These are phyloP conservation scores for Dothistroma pini DNA, from an alignment of 2,329 filamentous ascomycete species.

Conservation along the genomic window DNA sequence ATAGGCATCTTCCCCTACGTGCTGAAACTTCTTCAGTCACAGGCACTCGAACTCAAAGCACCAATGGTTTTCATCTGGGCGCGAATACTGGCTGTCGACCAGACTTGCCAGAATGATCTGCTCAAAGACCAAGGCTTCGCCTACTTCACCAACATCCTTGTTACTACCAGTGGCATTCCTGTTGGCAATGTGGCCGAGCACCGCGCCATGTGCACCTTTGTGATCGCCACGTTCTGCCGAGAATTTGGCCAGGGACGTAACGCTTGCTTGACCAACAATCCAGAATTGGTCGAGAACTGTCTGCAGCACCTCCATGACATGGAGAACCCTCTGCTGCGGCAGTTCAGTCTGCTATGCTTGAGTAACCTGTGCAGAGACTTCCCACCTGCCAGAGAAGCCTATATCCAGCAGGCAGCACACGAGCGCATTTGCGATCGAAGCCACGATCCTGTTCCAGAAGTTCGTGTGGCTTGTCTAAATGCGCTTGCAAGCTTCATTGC, in stretches of 20 bases:
- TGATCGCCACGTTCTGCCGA: conserved; percentile 95
- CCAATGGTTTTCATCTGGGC: conserved; percentile 99
- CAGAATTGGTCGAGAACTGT: conserved; percentile 86
- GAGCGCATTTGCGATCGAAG: conserved; percentile 74
- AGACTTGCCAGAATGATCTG: conserved; percentile 87
- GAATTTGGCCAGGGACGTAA: conserved; percentile 87
- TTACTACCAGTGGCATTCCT: conserved; percentile 67
- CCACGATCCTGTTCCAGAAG: conserved; percentile 84
- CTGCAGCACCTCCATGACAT: conserved; percentile 77
- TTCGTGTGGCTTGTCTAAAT: conserved; percentile 87
- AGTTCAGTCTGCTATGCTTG: conserved; percentile 94
- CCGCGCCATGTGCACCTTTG: conserved; percentile 98
- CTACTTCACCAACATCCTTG: conserved; percentile 92
- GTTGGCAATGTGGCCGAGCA: conserved; percentile 89
- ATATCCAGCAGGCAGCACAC: conserved; percentile 84
- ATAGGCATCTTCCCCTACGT: conserved; percentile 99
- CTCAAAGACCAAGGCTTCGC: conserved; percentile 96
- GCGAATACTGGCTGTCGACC: conserved; percentile 88
- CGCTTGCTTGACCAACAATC: conserved; percentile 82
- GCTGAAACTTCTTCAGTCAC: conserved; percentile 92
- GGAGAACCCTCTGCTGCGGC: conserved; percentile 81
- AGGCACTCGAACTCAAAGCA: conserved; percentile 88
- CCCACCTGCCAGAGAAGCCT: conserved; percentile 90
- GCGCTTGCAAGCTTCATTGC: conserved; percentile 92
- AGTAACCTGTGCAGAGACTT: conserved; percentile 92